Evolutionary conservation across 768 basidiomycete species (phyloP).

Genomic region (Calocybe gangraenosa): DNA sequence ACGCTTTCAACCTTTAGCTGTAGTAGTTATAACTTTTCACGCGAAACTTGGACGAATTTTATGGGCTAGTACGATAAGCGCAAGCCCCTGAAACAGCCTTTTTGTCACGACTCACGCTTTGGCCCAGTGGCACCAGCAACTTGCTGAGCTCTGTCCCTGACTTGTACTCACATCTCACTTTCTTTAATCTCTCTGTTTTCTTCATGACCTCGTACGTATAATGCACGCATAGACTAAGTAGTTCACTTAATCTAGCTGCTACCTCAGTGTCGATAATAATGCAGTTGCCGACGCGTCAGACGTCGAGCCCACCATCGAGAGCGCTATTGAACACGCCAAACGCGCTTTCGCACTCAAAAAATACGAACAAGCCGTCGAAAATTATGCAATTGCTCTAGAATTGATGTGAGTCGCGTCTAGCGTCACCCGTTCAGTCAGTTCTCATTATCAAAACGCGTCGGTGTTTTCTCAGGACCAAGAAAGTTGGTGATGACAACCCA

Average conservation of each 20-base stretch:
- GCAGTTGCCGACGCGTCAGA: slow-evolving; percentile 14
- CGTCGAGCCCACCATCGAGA: slow-evolving; percentile 42
- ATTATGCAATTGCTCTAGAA: slow-evolving; percentile 83
- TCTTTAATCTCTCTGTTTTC: neutral
- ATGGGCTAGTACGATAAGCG: neutral
- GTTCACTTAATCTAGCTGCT: neutral
- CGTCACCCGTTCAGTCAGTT: too few species aligned
- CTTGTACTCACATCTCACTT: neutral
- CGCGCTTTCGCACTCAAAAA: slow-evolving; percentile 86
- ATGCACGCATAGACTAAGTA: neutral
- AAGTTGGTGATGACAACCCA: slow-evolving; percentile 75
- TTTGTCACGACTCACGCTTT: slow-evolving; percentile 4
- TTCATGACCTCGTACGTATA: slow-evolving; percentile 13
- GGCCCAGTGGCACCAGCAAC: neutral
- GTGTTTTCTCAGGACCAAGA: slow-evolving; percentile 52
- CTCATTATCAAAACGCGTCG: slow-evolving; percentile 13
- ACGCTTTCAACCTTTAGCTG: slow-evolving; percentile 11
- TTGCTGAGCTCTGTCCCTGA: too few species aligned
- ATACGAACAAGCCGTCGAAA: slow-evolving; percentile 80
- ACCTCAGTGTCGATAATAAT: slow-evolving; percentile 9
- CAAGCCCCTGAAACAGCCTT: neutral
- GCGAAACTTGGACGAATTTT: slow-evolving; percentile 7
- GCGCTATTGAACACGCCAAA: slow-evolving; percentile 71
- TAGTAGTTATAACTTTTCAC: neutral
- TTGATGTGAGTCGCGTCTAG: slow-evolving; percentile 58